Conservation (phyloP, 345 rosid genomes). For the Toxicodendron radicans region DNA sequence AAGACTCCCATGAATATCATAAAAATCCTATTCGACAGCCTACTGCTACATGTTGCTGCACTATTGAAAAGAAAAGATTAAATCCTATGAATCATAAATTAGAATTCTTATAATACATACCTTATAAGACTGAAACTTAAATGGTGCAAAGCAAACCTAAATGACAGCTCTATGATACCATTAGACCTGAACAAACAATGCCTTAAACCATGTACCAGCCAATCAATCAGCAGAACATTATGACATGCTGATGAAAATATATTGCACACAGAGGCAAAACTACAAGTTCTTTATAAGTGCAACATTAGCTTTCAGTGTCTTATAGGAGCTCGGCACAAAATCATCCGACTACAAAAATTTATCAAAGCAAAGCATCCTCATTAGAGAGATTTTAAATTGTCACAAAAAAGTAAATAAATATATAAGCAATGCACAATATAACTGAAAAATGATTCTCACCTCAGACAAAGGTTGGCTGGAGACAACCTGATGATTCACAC, state of each 20-base stretch:
- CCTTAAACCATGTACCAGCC: not conserved
- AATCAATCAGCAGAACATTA: not conserved
- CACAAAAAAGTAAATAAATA: not conserved
- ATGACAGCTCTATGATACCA: not conserved
- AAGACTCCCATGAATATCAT: not conserved
- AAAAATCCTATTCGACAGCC: not conserved
- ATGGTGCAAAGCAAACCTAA: not conserved
- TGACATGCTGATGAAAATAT: not conserved
- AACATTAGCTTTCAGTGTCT: not conserved
- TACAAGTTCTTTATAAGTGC: not conserved
- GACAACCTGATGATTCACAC: conserved; percentile 17
- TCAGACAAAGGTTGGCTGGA: conserved; percentile 30
- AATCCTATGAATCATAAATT: not conserved
- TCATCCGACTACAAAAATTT: not conserved
- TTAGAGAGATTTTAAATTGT: not conserved
- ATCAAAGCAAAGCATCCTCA: not conserved
- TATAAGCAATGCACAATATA: not conserved
- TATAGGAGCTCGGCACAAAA: not conserved
- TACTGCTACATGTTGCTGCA: not conserved
- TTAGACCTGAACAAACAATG: not conserved
- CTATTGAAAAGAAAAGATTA: not conserved
- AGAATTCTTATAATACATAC: not conserved
- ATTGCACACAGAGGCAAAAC: not conserved
- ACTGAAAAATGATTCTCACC: conserved; percentile 28
- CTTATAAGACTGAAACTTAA: not conserved